These are phyloP conservation scores for Somion occarium DNA, from an alignment of 1,284 basidiomycete species.

Conservation along the genomic window DNA sequence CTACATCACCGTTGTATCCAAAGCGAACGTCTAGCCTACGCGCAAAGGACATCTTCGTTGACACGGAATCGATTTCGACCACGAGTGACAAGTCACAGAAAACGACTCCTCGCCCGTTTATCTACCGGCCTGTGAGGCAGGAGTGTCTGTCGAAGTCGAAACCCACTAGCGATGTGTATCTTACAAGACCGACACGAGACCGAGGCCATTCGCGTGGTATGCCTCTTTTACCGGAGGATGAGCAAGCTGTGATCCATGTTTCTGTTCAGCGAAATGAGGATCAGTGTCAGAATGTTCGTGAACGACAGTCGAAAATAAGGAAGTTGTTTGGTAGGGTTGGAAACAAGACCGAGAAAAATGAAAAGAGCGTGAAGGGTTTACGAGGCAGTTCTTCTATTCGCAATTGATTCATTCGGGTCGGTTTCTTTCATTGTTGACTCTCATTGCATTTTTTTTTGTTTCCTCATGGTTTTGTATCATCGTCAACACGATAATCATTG, in stretches of 20 bases:
- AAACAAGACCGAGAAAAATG: no score
- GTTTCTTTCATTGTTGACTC: background rate
- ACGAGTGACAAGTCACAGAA: no score
- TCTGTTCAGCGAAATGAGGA: background rate
- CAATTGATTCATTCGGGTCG: background rate
- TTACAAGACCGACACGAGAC: no score
- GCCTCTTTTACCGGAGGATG: background rate
- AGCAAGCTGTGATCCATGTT: background rate
- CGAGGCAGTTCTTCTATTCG: background rate
- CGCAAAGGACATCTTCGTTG: no score
- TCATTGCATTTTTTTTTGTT: constrained; percentile 1
- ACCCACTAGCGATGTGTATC: no score
- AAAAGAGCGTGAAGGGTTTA: background rate
- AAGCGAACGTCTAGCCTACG: no score
- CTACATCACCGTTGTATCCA: no score
- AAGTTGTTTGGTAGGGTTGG: constrained; percentile 4
- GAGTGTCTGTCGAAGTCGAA: no score
- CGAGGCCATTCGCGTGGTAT: no score
- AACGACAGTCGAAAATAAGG: background rate
- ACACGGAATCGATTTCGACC: no score
- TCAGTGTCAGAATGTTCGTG: background rate
- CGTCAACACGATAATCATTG: background rate
- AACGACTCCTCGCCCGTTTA: no score
- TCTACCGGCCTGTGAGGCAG: no score
- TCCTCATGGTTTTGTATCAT: background rate